Evolutionary conservation across 2,329 filamentous ascomycete genomes (phyloP).

Genomic region (Mollisia scopiformis): DNA sequence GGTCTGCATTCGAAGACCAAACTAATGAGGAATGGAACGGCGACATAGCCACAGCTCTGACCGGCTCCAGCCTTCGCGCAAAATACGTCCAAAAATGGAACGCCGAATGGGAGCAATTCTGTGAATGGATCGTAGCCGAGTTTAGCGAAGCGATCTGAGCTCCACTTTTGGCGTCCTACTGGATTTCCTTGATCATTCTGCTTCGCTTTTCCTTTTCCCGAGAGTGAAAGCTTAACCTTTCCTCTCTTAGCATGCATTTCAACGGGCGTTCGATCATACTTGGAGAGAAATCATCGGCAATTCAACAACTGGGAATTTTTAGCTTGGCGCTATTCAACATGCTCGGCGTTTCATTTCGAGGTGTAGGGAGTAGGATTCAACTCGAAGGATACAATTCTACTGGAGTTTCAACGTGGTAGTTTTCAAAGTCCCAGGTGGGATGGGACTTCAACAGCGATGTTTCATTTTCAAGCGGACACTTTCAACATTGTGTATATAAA

Average conservation of each 20-base stretch:
- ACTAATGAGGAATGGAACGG: constrained; percentile 69
- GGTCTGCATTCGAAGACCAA: constrained; percentile 84
- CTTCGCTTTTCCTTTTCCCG: not conserved
- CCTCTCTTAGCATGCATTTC: not conserved
- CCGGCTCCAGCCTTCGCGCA: constrained; percentile 71
- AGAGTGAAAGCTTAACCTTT: not conserved
- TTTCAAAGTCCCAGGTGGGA: not conserved
- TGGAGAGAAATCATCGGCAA: not conserved
- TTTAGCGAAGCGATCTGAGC: constrained; percentile 46
- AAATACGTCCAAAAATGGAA: constrained; percentile 75
- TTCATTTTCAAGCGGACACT: not conserved
- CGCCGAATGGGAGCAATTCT: constrained; percentile 82
- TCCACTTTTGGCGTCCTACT: not conserved
- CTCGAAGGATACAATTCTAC: not conserved
- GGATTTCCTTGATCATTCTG: not conserved
- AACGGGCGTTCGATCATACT: not conserved
- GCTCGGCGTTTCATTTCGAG: not conserved
- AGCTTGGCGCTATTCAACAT: not conserved
- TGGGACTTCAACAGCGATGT: not conserved
- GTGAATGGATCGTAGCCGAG: constrained; percentile 81
- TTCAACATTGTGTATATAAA: not conserved
- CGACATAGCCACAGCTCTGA: constrained; percentile 70
- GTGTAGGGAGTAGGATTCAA: not conserved
- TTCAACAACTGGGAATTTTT: not conserved
- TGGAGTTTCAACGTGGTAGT: not conserved